These are phyloP conservation scores for Daldinia concentrica DNA, from an alignment of 495 filamentous ascomycete genomes.

Conservation along the genomic window DNA sequence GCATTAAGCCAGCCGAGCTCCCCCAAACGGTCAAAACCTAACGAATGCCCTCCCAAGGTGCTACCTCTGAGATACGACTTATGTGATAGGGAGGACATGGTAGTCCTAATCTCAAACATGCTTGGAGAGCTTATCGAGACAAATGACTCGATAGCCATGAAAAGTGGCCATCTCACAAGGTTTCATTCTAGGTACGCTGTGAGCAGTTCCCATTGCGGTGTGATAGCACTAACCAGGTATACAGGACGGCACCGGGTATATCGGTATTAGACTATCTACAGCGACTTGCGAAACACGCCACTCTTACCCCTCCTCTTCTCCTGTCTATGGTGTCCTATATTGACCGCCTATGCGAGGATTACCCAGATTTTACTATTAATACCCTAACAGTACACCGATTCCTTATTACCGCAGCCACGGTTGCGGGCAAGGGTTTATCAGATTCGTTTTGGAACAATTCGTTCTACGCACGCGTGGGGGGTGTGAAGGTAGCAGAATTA, in stretches of 20 bases:
- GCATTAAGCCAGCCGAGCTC: slow-evolving; percentile 40
- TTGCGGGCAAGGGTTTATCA: slow-evolving; percentile 93
- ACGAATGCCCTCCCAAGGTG: slow-evolving; percentile 63
- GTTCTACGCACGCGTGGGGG: slow-evolving; percentile 92
- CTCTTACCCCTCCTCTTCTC: slow-evolving; percentile 90
- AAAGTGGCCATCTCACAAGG: slow-evolving; percentile 83
- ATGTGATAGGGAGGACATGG: slow-evolving; percentile 83
- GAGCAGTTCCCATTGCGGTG: not conserved
- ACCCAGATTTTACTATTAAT: slow-evolving; percentile 92
- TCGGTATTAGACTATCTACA: slow-evolving; percentile 92
- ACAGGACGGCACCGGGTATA: slow-evolving; percentile 88
- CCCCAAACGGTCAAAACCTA: slow-evolving; percentile 59
- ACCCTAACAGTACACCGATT: slow-evolving; percentile 97
- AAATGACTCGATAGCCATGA: slow-evolving; percentile 88
- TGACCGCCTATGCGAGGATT: slow-evolving; percentile 90
- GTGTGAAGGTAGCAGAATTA: slow-evolving; percentile 86
- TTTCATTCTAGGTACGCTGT: slow-evolving; percentile 87
- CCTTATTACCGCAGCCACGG: slow-evolving; percentile 92
- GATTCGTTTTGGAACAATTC: slow-evolving; percentile 98
- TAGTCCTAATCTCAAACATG: slow-evolving; percentile 92
- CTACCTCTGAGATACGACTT: slow-evolving; percentile 81
- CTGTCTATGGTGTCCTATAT: slow-evolving; percentile 99
- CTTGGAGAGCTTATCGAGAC: slow-evolving; percentile 90
- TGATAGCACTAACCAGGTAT: slow-evolving; percentile 37
- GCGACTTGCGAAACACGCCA: slow-evolving; percentile 91